Conservation (phyloP, 495 filamentous ascomycete species). For the Trichoderma orchidacearum region DNA sequence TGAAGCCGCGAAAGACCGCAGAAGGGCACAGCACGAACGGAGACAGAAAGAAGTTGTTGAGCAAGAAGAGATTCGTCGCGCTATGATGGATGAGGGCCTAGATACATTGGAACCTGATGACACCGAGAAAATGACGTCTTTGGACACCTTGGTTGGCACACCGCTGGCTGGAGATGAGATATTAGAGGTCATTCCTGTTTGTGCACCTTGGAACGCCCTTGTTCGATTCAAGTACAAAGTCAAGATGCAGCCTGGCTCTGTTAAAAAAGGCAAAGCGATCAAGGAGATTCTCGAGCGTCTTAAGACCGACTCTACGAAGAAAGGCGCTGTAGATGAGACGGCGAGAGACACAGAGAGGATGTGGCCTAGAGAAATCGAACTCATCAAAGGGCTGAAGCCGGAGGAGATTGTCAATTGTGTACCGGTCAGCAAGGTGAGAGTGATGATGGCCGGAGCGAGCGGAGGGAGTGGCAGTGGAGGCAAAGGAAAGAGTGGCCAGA, state of each 20-base stretch:
- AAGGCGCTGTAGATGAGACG: conserved; percentile 43
- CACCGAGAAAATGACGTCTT: conserved; percentile 43
- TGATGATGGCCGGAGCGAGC: conserved; percentile 48
- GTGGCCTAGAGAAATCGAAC: conserved; percentile 68
- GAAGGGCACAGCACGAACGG: conserved; percentile 64
- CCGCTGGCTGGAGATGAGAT: conserved; percentile 76
- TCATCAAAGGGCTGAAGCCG: conserved; percentile 67
- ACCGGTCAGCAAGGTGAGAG: conserved; percentile 73
- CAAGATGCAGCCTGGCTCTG: conserved; percentile 78
- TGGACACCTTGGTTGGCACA: conserved; percentile 65
- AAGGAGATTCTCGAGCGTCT: conserved; percentile 74
- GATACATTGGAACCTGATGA: conserved; percentile 34
- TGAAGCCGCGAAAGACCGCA: conserved; percentile 52
- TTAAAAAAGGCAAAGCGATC: conserved; percentile 92
- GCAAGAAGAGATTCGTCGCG: conserved; percentile 51
- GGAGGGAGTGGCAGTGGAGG: conserved; percentile 32
- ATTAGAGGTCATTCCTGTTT: conserved; percentile 78
- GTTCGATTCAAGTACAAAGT: conserved; percentile 71
- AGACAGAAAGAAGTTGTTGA: conserved; percentile 44
- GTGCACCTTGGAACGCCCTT: conserved; percentile 79
- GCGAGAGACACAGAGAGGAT: conserved; percentile 56
- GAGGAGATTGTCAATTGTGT: conserved; percentile 70
- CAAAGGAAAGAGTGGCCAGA: conserved; percentile 25
- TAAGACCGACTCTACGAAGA: conserved; percentile 44
- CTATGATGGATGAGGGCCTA: conserved; percentile 36